These are phyloP conservation scores for Pythium apleroticum DNA, from an alignment of 352 stramenopile species.

Conservation along the genomic window DNA sequence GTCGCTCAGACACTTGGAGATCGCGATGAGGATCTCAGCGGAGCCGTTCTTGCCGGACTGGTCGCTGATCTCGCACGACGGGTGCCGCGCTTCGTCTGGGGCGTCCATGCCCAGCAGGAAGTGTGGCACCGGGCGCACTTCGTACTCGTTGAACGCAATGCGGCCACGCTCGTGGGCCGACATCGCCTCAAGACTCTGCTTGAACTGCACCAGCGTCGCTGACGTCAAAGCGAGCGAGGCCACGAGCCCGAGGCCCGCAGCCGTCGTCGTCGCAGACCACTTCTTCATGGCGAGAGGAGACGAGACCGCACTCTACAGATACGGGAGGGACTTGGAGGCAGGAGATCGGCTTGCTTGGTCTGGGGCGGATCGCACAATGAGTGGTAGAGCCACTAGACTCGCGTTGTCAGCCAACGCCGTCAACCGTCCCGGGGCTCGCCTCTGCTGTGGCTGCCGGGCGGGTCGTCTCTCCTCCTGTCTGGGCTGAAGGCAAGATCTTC, in stretches of 20 bases:
- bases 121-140: conserved; percentile 11
- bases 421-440: background rate
- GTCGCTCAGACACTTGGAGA: conserved; percentile 63
- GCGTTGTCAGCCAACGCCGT: background rate
- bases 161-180: background rate
- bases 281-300: background rate
- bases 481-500: background rate
- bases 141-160: conserved; percentile 28
- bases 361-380: background rate
- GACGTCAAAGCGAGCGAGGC: conserved; percentile 7
- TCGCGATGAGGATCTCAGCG: conserved; percentile 48
- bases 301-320: too few relatives aligned
- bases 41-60: conserved; percentile 17
- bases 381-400: background rate
- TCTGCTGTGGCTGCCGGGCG: background rate
- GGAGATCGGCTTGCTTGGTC: background rate
- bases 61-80: background rate
- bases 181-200: conserved; percentile 21
- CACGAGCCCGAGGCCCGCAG: conserved; percentile 11
- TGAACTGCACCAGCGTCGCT: conserved; percentile 28
- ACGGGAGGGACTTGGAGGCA: too few relatives aligned
- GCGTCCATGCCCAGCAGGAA: conserved; percentile 18
- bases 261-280: conserved; percentile 17
- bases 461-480: background rate
- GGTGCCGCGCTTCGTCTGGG: background rate